Evolutionary conservation across 2,329 filamentous ascomycete genomes (phyloP), one percentile per base, ranked within the genome.

Genomic region (Beauveria scarabaeidicola): DNA sequence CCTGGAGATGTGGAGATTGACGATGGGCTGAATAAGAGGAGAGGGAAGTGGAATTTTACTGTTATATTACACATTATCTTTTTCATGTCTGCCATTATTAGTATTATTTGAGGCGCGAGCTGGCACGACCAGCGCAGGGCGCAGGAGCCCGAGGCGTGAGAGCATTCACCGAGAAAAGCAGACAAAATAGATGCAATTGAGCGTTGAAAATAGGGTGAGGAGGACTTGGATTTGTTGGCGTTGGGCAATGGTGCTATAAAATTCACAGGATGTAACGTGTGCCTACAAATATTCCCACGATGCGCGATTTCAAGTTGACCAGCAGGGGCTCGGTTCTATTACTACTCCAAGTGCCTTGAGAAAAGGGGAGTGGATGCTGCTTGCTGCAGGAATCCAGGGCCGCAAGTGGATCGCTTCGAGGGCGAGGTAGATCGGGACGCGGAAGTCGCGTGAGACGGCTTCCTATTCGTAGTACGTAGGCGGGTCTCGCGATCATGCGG

Each of bases 401-500:
- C 41, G n/a, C 13, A 47, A 50, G 54, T 58, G 54, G 46, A 51
- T 58, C 54, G 21, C 3, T 38, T 27, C 15, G 6, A 11, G 36
- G n/a, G 8, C 52, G 1, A 23, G 38, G 52, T 21, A 27, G 52
- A 54, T 44, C 40, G 52, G 40, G 32, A 36, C 11, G 5, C 32
- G 32, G 32, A 27, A 54, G 52, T 44, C 40, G 40, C 52, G 40
- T 10, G 40, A 11, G 40, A 19, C 52, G 41, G 21, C 29, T 13
- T 15, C 19, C 5, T 36, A 32, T 32, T 36, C 11, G 27, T 17
- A 19, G 6, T 15, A 7, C n/a, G 36, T 11, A 23, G 44, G 44
- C 44, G 44, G 54, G 54, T 50, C 54, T 58, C 46, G 54, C 54
- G 32, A 58, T 57, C 54, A 50, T 58, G 44, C 29, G 44, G 17